These are phyloP conservation scores for Glaciozyma martinii DNA, from an alignment of 768 basidiomycete genomes.

Conservation along the genomic window DNA sequence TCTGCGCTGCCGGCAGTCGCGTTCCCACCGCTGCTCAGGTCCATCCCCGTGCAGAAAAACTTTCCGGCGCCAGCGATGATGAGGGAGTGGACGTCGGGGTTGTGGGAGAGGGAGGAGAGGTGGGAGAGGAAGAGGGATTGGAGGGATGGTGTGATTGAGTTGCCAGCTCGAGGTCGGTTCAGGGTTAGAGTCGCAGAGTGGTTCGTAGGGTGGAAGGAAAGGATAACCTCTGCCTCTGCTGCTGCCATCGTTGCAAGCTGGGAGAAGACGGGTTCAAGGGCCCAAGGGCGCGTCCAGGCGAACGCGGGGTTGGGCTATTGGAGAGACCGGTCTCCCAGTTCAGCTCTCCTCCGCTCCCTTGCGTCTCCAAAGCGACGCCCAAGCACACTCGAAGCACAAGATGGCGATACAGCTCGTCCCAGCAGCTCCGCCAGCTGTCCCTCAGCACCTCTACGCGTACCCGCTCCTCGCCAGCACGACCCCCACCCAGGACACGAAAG, in stretches of 20 bases:
- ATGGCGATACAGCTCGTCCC: too few species aligned
- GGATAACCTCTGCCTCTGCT: neutral
- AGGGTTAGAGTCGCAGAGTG: neutral
- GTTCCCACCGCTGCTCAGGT: neutral
- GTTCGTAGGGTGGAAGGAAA: neutral
- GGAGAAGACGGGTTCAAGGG: too few species aligned
- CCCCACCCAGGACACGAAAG: neutral
- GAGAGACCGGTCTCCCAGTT: too few species aligned
- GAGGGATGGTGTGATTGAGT: neutral
- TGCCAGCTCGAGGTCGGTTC: neutral
- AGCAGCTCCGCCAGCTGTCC: neutral
- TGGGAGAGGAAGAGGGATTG: neutral
- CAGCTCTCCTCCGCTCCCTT: too few species aligned
- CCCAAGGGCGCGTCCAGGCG: too few species aligned
- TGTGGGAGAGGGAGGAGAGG: neutral
- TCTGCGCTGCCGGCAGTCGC: neutral
- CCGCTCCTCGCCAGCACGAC: neutral
- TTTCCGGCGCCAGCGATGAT: neutral
- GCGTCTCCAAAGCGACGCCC: too few species aligned
- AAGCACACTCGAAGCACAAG: too few species aligned
- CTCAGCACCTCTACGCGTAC: neutral
- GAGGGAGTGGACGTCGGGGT: neutral
- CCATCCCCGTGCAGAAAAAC: constrained; percentile 4
- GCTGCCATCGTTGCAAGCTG: too few species aligned
- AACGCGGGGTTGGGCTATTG: too few species aligned